Conservation (phyloP, 331 rosid species). For the Telfairia occidentalis region DNA sequence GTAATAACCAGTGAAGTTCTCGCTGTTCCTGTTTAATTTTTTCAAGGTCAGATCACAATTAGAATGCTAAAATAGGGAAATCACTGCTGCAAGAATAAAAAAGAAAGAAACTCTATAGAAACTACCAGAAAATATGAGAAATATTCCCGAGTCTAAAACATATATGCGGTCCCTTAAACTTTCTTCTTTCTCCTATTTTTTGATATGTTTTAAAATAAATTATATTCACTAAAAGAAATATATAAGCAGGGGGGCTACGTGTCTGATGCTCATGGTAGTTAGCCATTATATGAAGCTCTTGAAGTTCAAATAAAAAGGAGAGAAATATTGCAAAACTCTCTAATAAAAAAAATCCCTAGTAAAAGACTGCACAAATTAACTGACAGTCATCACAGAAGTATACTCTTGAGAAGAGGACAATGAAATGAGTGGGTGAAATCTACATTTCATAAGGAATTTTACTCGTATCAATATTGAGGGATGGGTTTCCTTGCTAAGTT, state of each 20-base stretch:
- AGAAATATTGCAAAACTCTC: neutral
- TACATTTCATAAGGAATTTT: neutral
- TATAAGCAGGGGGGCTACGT: neutral
- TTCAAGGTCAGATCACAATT: conserved; percentile 13
- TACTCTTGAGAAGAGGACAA: neutral
- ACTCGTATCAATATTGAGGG: neutral
- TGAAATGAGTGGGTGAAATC: neutral
- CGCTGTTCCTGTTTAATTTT: conserved; percentile 66
- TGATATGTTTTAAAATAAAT: neutral
- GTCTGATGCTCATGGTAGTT: neutral
- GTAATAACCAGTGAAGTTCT: conserved; percentile 91
- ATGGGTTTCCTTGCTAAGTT: neutral
- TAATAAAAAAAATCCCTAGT: neutral
- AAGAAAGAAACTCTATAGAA: neutral
- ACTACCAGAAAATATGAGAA: neutral
- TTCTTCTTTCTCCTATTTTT: neutral
- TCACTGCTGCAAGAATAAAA: neutral
- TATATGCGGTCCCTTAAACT: neutral
- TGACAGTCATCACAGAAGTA: neutral
- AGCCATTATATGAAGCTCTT: neutral
- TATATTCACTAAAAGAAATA: neutral
- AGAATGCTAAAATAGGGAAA: neutral
- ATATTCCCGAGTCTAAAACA: neutral
- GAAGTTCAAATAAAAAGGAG: neutral
- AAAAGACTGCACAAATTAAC: neutral